Evolutionary conservation across 2,329 filamentous ascomycete species (phyloP).

Genomic region (Ophiosphaerella narmari): DNA sequence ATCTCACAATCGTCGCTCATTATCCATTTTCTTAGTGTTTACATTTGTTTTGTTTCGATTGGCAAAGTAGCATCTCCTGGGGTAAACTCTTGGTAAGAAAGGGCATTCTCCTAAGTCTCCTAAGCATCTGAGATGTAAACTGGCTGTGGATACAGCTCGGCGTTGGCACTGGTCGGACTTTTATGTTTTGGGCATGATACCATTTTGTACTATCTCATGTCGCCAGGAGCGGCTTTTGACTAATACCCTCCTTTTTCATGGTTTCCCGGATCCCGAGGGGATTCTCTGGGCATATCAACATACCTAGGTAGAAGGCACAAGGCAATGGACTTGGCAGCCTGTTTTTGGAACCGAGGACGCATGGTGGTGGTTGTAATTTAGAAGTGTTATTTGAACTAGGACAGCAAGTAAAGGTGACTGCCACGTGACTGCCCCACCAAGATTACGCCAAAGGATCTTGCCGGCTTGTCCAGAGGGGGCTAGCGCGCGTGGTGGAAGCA

Average conservation of each 20-base stretch:
- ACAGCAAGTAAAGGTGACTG: too few relatives aligned
- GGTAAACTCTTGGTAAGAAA: background rate
- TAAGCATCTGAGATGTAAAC: background rate
- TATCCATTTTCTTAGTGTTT: slow-evolving; percentile 29
- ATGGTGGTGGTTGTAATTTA: too few relatives aligned
- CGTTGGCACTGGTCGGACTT: slow-evolving; percentile 23
- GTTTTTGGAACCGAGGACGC: background rate
- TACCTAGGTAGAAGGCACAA: slow-evolving; percentile 1
- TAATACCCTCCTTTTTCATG: slow-evolving; percentile 23
- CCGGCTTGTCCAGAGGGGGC: slow-evolving; percentile 13
- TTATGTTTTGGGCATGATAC: slow-evolving; percentile 26
- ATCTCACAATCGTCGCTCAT: slow-evolving; percentile 31
- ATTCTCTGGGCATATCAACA: slow-evolving; percentile 2
- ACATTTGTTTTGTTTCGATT: slow-evolving; percentile 21
- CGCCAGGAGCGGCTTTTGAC: slow-evolving; percentile 20
- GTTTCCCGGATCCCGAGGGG: background rate
- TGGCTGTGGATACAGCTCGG: slow-evolving; percentile 26
- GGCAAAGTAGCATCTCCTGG: slow-evolving; percentile 23
- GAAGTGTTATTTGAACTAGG: background rate
- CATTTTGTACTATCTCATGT: slow-evolving; percentile 31
- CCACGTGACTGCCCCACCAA: background rate
- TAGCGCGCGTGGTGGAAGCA: background rate
- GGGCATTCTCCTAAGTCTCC: background rate
- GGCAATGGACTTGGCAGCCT: slow-evolving; percentile 1
- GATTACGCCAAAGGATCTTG: background rate